phyloP scores from a whole-genome alignment of 177 flowering plant species.

The Tripterygium wilfordii region DNA sequence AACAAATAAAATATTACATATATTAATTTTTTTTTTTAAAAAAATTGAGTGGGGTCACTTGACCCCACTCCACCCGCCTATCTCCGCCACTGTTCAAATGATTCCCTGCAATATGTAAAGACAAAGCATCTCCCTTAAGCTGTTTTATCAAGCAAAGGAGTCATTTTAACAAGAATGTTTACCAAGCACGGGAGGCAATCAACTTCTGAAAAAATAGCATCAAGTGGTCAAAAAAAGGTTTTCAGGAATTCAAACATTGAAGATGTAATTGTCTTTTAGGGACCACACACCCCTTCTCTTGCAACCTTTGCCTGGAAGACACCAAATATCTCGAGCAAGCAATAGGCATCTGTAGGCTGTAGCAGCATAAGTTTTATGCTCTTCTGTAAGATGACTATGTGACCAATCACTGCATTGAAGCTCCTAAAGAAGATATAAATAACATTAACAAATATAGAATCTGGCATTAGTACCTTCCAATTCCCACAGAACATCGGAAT shows the following conservation, averaged over 20 bases:
- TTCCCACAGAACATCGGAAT: conserved; percentile 1
- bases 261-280: no score
- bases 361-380: conserved; percentile 87
- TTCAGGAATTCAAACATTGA: no score
- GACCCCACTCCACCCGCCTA: no score
- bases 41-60: no score
- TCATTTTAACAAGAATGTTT: no score
- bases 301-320: conserved; percentile 45
- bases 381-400: conserved; percentile 79
- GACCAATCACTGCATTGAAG: conserved; percentile 99
- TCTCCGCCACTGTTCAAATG: no score
- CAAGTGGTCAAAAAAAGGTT: no score
- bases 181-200: no score
- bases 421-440: conserved; percentile 47
- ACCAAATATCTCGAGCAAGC: conserved; percentile 69
- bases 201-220: no score
- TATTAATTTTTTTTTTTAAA: no score
- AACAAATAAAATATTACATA: no score
- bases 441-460: not conserved
- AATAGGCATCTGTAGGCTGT: conserved; percentile 82
- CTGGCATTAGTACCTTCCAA: not conserved
- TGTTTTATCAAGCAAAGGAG: no score
- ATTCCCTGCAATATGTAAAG: conserved; percentile 33
- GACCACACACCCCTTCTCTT: conserved; percentile 55
- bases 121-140: not conserved